Evolutionary conservation across 1,284 basidiomycete species (phyloP).

Genomic region (Sporisorium exsertum): DNA sequence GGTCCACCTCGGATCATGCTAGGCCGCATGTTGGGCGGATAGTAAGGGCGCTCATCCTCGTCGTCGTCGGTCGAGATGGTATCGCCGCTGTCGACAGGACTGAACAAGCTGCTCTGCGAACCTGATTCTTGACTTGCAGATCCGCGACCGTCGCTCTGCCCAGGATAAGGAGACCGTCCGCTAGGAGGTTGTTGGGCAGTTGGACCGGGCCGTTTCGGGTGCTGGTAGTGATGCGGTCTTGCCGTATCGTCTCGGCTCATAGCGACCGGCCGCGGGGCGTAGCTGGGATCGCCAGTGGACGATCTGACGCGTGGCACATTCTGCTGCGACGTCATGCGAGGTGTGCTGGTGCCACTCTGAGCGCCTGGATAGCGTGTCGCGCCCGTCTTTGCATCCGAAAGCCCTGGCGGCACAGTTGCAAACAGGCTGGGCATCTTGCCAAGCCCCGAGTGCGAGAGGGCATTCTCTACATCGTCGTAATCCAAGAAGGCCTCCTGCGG

Average conservation of each 20-base stretch:
- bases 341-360: slow-evolving; percentile 23
- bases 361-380: slow-evolving; percentile 4
- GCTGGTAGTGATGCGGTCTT: slow-evolving; percentile 49
- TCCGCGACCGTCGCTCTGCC: slow-evolving; percentile 29
- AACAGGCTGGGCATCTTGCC: slow-evolving; percentile 51
- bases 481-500: slow-evolving; percentile 60
- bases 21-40: slow-evolving; percentile 47
- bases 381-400: slow-evolving; percentile 35
- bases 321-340: slow-evolving; percentile 30
- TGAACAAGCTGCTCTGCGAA: slow-evolving; percentile 53
- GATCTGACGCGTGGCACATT: slow-evolving; percentile 15
- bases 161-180: slow-evolving; percentile 30
- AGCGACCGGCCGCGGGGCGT: slow-evolving; percentile 23
- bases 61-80: slow-evolving; percentile 58
- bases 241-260: slow-evolving; percentile 51
- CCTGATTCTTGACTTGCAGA: slow-evolving; percentile 41
- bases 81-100: slow-evolving; percentile 50
- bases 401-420: slow-evolving; percentile 44
- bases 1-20: slow-evolving; percentile 54
- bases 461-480: slow-evolving; percentile 53
- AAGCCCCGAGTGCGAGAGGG: slow-evolving; percentile 44
- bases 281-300: slow-evolving; percentile 20
- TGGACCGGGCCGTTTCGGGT: slow-evolving; percentile 40
- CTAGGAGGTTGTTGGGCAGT: slow-evolving; percentile 31
- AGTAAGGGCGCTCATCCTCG: slow-evolving; percentile 56